Base-by-base conservation (phyloP, 163 green algal genomes). In the Chlorella variabilis region DNA sequence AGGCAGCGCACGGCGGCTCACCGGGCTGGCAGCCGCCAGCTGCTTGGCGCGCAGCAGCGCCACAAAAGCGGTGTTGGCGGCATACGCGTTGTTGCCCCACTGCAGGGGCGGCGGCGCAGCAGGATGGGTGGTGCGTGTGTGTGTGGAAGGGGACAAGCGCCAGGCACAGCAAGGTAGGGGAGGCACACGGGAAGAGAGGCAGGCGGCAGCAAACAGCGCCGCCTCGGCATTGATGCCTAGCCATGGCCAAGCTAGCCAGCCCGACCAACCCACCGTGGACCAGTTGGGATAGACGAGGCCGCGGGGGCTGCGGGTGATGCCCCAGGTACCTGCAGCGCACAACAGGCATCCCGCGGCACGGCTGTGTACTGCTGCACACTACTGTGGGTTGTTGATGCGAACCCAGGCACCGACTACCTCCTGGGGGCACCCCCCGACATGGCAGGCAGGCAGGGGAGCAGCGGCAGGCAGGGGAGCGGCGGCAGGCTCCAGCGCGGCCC, bases 71-170 rank as follows among this genome's bases (percentile, higher is more conserved):
- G 86, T 84, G 31, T 87, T 89, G 33, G 36, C n/a, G 54, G 45
- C 73, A 66, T 90, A 87, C 17, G 84, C 78, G 31, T 88, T 74
- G 83, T 89, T 92, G 31, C 89, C 88, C 88, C 88, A 92, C n/a
- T 67, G 27, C n/a, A 11, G 6, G 8, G 17, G 29, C 4, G 29
- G 27, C 29, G 59, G 18, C 5, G 31, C 49, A 27, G n/a, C 9
- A 25, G 23, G 23, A 62, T 4, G 20, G 25, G 54, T 5, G 9
- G 20, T n/a, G 54, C 15, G 23, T 62, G 54, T 9, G 54, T 15
- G 15, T 62, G 54, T 25, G 13, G 15, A 31, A 62, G 23, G 23
- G 54, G n/a, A n/a, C n/a, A n/a, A n/a, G n/a, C n/a, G n/a, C n/a
- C n/a, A n/a, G n/a, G n/a, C n/a, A n/a, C n/a, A n/a, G n/a, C n/a